Evolutionary conservation across 2,329 filamentous ascomycete species (phyloP).

Genomic region (Cytospora paraplurivora): DNA sequence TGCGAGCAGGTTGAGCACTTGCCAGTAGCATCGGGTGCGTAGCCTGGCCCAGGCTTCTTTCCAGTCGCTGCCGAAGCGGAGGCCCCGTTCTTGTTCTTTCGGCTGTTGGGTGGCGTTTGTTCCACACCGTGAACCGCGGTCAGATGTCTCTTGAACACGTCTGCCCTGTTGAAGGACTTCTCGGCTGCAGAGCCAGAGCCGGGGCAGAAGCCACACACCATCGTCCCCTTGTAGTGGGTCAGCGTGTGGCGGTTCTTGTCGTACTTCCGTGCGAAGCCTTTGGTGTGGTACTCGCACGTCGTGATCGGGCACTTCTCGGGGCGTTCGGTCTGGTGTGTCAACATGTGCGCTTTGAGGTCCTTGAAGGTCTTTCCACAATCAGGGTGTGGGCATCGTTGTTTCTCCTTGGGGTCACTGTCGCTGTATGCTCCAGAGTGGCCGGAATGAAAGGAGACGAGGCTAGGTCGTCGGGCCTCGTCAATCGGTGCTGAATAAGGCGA

Average conservation of each 20-base stretch:
- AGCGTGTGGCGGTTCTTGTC: slow-evolving; percentile 94
- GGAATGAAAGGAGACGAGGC: slow-evolving; percentile 71
- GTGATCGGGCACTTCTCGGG: slow-evolving; percentile 94
- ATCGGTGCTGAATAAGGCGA: slow-evolving; percentile 55
- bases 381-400: slow-evolving; percentile 74
- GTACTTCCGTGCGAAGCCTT: slow-evolving; percentile 93
- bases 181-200: slow-evolving; percentile 85
- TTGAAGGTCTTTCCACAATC: slow-evolving; percentile 88
- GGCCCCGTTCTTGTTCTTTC: slow-evolving; percentile 62
- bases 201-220: slow-evolving; percentile 95
- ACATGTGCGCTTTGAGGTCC: slow-evolving; percentile 90
- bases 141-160: slow-evolving; percentile 93
- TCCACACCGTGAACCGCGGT: slow-evolving; percentile 91
- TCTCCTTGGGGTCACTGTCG: slow-evolving; percentile 66
- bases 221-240: slow-evolving; percentile 95
- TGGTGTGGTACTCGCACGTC: slow-evolving; percentile 88
- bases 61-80: slow-evolving; percentile 43
- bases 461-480: slow-evolving; percentile 60
- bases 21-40: slow-evolving; percentile 78
- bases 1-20: slow-evolving; percentile 94
- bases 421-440: slow-evolving; percentile 60
- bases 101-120: slow-evolving; percentile 88
- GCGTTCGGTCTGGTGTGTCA: slow-evolving; percentile 87
- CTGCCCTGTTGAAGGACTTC: slow-evolving; percentile 93
- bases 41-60: slow-evolving; percentile 67